A percentile compares a stretch with the other conserved stretches of the same genome.
These are phyloP conservation scores for Plasmodium chabaudi DNA, from an alignment of 169 alveolate species.

Conservation along the genomic window DNA sequence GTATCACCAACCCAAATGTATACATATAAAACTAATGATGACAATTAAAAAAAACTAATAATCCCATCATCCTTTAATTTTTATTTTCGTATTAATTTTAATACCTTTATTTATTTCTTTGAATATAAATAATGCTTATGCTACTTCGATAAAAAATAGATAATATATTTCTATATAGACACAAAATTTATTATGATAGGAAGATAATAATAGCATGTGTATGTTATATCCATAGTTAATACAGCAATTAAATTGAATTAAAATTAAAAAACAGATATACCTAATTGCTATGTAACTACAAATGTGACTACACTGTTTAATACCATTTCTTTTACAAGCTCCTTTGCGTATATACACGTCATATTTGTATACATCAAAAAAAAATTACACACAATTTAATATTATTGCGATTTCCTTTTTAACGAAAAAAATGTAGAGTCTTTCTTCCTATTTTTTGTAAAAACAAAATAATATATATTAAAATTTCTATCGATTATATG, in stretches of 20 bases:
- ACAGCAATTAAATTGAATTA: not conserved
- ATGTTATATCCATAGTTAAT: slow-evolving; percentile 2
- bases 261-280: slow-evolving; percentile 1
- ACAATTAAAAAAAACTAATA: slow-evolving; percentile 14
- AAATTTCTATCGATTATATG: too few species aligned
- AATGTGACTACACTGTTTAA: too few species aligned
- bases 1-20: not conserved
- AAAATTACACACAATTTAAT: too few species aligned
- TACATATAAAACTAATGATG: not conserved
- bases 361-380: too few species aligned
- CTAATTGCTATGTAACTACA: too few species aligned
- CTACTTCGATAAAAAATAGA: not conserved
- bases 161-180: slow-evolving; percentile 15
- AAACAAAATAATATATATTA: too few species aligned
- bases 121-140: slow-evolving; percentile 3
- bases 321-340: too few species aligned
- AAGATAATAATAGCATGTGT: not conserved
- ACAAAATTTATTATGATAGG: slow-evolving; percentile 2
- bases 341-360: too few species aligned
- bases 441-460: too few species aligned
- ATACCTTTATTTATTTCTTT: slow-evolving; percentile 3
- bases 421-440: too few species aligned
- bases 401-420: too few species aligned
- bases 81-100: slow-evolving; percentile 13
- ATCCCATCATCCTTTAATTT: not conserved